Evolutionary conservation across 768 basidiomycete species (phyloP).

Genomic region (Psilocybe tampanensis): DNA sequence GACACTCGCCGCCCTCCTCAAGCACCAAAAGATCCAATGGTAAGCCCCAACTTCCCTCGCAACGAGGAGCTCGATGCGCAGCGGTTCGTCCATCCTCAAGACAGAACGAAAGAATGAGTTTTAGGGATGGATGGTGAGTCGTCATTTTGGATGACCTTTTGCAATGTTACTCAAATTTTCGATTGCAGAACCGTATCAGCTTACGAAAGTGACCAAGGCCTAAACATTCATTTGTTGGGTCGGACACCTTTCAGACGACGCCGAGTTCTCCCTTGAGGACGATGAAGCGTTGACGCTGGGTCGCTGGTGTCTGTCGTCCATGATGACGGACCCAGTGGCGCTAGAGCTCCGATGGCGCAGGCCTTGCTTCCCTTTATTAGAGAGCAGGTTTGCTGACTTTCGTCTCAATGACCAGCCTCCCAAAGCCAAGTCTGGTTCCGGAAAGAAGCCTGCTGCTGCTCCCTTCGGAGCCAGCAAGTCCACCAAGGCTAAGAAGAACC

Average conservation of each 20-base stretch:
- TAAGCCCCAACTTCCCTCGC: constrained; percentile 37
- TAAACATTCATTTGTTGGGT: constrained; percentile 14
- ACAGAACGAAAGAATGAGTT: constrained; percentile 1
- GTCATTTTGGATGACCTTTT: constrained; percentile 37
- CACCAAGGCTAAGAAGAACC: constrained; percentile 86
- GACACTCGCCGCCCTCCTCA: constrained; percentile 35
- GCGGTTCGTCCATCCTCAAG: constrained; percentile 36
- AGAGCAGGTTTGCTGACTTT: constrained; percentile 46
- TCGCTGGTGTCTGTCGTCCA: constrained; percentile 20
- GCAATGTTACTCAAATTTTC: constrained; percentile 1
- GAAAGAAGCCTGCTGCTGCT: constrained; percentile 85
- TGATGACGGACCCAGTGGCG: constrained; percentile 24
- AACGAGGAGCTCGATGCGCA: constrained; percentile 41
- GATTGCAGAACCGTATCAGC: constrained; percentile 28
- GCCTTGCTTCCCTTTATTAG: constrained; percentile 27
- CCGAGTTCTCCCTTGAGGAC: constrained; percentile 39
- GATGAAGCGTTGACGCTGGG: constrained; percentile 22
- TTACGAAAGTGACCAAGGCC: constrained; percentile 15
- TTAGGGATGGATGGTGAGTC: constrained; percentile 58
- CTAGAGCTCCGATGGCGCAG: constrained; percentile 57
- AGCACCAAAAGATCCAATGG: constrained; percentile 50
- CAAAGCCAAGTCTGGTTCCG: constrained; percentile 68
- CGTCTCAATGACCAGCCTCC: constrained; percentile 96
- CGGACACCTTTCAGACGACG: constrained; percentile 24
- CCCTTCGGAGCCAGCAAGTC: constrained; percentile 80